Evolutionary conservation across 306 rosid species (phyloP), one percentile per base, ranked within the genome.

Genomic region (Macrotyloma uniflorum): DNA sequence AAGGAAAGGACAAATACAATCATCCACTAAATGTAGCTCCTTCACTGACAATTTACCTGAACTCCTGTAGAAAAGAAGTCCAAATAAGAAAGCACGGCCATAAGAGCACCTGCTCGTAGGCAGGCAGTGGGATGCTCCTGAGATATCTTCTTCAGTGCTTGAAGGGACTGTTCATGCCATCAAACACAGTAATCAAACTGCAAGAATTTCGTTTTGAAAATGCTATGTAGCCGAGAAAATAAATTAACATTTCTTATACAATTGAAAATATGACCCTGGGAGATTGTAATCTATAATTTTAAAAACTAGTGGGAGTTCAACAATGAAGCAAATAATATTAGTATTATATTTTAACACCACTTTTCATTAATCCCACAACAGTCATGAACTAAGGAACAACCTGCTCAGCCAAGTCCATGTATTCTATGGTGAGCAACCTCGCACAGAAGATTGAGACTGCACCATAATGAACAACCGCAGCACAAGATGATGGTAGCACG

Each of bases 331-430:
- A 14, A n/a, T 15, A 20, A 36, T 10, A 43, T 32, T 15, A 32
- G 30, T 64, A 49, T 28, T 13, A 18, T 4, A 53, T 70, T 24
- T 26, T 0, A 13, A 45, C 5, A 8, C 24, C 16, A 0, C 38
- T 50, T 50, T 67, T 45, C 30, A 83, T 15, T 12, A 23, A 77
- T 77, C 74, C 72, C 4, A 74, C 13, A 42, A 59, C 2, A 20
- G 47, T 57, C 18, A 74, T 5, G 49, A 79, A 75, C 12, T 26
- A 71, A 10, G 69, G 36, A 83, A 80, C 22, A 83, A 96, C 99
- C 99, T 96, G 99, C 73, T 96, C 99, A n/a, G 99, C 99, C 70
- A 96, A 85, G 86, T 96, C 99, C 99, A 96, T 96, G 67, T 96
- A 96, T 83, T 96, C 99, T 32, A 96, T 96, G 5, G 99, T 96